phyloP scores from a whole-genome alignment of 2,329 filamentous ascomycete species.

The Talaromyces sp. region DNA sequence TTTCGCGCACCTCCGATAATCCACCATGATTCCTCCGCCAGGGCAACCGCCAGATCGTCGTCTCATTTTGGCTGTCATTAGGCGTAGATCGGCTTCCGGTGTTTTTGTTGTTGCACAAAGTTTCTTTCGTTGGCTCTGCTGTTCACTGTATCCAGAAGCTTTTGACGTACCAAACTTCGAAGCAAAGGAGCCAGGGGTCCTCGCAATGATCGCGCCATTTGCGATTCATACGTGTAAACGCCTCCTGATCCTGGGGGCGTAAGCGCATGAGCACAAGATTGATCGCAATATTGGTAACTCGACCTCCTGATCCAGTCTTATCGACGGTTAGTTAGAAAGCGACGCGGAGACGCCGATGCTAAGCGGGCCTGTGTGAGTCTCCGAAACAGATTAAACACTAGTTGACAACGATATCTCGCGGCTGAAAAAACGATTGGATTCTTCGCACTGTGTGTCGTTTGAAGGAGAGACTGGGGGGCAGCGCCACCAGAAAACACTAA shows the following conservation, averaged over 20 bases:
- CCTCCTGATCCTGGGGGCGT: not conserved
- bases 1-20: not conserved
- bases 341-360: slow-evolving; percentile 4
- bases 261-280: not conserved
- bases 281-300: not conserved
- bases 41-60: not conserved
- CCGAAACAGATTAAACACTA: not conserved
- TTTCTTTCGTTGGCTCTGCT: not conserved
- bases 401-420: not conserved
- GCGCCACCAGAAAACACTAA: not conserved
- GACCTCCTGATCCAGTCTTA: not conserved
- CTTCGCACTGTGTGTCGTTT: not conserved
- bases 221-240: not conserved
- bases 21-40: not conserved
- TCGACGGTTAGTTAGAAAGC: not conserved
- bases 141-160: not conserved
- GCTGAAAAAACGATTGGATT: not conserved
- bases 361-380: not conserved
- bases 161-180: not conserved
- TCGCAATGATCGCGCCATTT: not conserved
- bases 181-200: not conserved
- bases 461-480: not conserved
- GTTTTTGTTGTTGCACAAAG: not conserved
- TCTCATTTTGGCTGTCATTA: not conserved
- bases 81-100: not conserved